Base-by-base conservation (phyloP, 2,329 filamentous ascomycete genomes). In the Alternaria alternata region DNA sequence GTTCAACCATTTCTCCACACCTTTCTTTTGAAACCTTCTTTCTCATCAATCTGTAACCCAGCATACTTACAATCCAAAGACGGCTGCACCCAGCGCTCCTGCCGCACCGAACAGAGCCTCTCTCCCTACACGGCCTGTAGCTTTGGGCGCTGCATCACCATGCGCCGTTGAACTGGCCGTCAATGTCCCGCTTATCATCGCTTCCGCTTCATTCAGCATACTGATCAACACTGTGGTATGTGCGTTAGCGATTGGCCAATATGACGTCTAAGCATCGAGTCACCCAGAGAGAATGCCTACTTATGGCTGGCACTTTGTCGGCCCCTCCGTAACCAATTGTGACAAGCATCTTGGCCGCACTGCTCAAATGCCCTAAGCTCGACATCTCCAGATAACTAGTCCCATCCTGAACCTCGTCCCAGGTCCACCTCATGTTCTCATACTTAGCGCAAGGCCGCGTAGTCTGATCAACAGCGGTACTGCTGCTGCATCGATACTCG, bases 251-350 rank as follows among this genome's bases (percentile, higher is more conserved):
- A 22, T 38, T 34, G 46, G 34, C 46, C 20, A 34, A 36, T n/a
- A 49, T 36, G 30, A 26, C 14, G 46, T 49, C 32, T 30, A 36
- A 36, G 46, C 46, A 49, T 49, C 32, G 46, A 34, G 46, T 49
- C 5, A 22, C 5, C 20, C 20, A 36, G 46, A 49, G 36, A 24
- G 32, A 38, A 22, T 36, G 46, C 46, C 46, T 48, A 34, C 32
- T 48, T 48, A 22, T 48, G 16, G 46, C 28, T 34, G 46, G 46
- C 12, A 48, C 46, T 34, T 48, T 48, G 46, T 48, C 46, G 46
- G 46, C 46, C 32, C 46, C 46, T 48, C 46, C 32, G 22, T 36
- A 20, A 34, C 46, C 30, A 48, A 48, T 30, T 30, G 28, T 48
- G 30, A 48, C 46, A 36, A 48, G 46, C 46, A 48, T 34, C 30